Conservation (phyloP, 1,284 basidiomycete genomes). For the Papiliotrema nemorosa region DNA sequence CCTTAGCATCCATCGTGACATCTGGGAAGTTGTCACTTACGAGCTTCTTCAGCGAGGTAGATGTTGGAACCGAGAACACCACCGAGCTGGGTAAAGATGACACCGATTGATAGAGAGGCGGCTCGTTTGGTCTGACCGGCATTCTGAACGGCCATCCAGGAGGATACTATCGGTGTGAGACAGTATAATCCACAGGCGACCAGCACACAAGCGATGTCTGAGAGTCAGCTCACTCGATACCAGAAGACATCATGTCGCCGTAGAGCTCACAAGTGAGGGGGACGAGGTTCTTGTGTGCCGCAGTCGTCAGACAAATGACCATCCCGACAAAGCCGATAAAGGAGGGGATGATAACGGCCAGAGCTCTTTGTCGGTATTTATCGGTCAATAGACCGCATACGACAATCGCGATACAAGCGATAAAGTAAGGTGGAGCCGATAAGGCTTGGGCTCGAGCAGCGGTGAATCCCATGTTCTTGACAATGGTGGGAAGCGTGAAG, state of each 20-base stretch:
- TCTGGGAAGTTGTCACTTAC: constrained; percentile 10
- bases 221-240: background rate
- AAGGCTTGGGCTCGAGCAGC: constrained; percentile 13
- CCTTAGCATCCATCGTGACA: background rate
- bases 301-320: constrained; percentile 18
- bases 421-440: constrained; percentile 18
- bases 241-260: too few species aligned
- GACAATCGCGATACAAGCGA: constrained; percentile 21
- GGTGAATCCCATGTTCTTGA: constrained; percentile 21
- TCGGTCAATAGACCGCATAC: constrained; percentile 17
- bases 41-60: constrained; percentile 27
- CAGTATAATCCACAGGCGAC: constrained; percentile 29
- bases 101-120: constrained; percentile 23
- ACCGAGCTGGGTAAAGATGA: constrained; percentile 25
- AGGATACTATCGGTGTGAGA: constrained; percentile 24
- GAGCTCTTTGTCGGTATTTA: constrained; percentile 8
- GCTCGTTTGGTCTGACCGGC: constrained; percentile 33
- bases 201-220: constrained; percentile 27
- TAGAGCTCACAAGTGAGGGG: constrained; percentile 19
- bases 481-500: constrained; percentile 15
- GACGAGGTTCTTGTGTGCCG: constrained; percentile 16
- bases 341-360: constrained; percentile 7
- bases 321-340: constrained; percentile 16
- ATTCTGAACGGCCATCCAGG: constrained; percentile 28
- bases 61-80: constrained; percentile 31